Percentiles rank a stretch among this genome's conserved stretches.
Conservation (phyloP, 129 eudicot species). For the Chrysanthemum makinoi region DNA sequence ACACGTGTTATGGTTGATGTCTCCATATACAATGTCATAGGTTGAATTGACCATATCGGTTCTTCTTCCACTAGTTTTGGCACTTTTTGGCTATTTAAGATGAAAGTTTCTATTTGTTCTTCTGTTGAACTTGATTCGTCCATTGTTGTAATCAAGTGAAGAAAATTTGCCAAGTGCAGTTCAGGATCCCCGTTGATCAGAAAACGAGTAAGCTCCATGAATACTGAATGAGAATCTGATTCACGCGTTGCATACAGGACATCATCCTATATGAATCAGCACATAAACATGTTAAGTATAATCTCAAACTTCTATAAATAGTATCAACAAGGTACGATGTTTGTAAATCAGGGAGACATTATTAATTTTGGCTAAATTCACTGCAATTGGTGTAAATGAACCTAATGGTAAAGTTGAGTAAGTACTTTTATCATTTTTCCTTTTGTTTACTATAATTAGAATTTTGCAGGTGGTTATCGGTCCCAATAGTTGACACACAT, state of each 20-base stretch:
- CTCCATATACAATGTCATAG: conserved; percentile 22
- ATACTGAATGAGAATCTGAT: conserved; percentile 62
- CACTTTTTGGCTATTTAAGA: conserved; percentile 64
- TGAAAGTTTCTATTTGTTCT: conserved; percentile 60
- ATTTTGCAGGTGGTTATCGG: no score
- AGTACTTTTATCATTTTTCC: no score
- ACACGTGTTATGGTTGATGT: conserved; percentile 6
- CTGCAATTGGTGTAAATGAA: not conserved
- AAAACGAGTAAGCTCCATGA: conserved; percentile 67
- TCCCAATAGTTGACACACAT: no score
- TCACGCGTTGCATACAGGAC: conserved; percentile 47
- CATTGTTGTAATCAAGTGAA: conserved; percentile 71
- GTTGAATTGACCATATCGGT: conserved; percentile 53
- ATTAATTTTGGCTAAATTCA: not conserved
- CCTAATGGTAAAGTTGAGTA: not conserved
- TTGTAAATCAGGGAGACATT: no score
- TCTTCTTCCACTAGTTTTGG: conserved; percentile 59
- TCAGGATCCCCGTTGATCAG: conserved; percentile 48
- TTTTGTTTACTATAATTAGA: no score
- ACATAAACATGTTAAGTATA: not conserved
- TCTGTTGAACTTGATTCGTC: conserved; percentile 66
- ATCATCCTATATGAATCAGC: conserved; percentile 25
- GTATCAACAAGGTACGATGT: no score
- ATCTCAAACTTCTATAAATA: not conserved
- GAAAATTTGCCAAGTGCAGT: conserved; percentile 75